A percentile compares a stretch with the other conserved stretches of the same genome.
phyloP scores from a whole-genome alignment of 1,284 basidiomycete genomes.

The Tranzscheliella williamsii region DNA sequence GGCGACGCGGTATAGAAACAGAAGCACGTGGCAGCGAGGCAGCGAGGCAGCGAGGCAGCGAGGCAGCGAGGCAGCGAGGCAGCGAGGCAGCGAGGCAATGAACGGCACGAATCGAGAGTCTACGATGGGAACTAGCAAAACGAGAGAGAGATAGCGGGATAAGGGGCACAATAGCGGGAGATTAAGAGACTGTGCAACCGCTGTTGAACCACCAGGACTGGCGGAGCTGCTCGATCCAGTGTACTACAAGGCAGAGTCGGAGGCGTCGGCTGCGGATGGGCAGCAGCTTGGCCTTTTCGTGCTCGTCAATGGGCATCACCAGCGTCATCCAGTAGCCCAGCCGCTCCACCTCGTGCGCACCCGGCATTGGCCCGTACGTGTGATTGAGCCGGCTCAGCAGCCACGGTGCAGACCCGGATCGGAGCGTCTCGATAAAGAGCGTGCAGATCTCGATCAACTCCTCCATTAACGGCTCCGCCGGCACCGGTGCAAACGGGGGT shows the following conservation, averaged over 20 bases:
- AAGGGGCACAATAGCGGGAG: not conserved
- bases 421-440: constrained; percentile 76
- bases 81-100: too few species aligned
- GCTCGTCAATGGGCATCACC: constrained; percentile 90
- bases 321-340: constrained; percentile 74
- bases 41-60: too few species aligned
- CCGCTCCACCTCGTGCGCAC: constrained; percentile 41
- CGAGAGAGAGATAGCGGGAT: not conserved
- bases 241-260: constrained; percentile 78
- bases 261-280: constrained; percentile 79
- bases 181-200: constrained; percentile 58
- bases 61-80: too few species aligned
- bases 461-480: constrained; percentile 65
- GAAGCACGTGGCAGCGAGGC: too few species aligned
- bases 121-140: not conserved
- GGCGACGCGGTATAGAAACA: too few species aligned
- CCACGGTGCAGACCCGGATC: constrained; percentile 84
- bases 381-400: constrained; percentile 79
- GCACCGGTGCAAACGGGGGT: constrained; percentile 31
- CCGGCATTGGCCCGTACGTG: constrained; percentile 52
- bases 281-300: constrained; percentile 90
- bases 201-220: constrained; percentile 60
- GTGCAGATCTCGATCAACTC: constrained; percentile 77
- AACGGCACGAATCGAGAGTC: too few species aligned
- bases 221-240: constrained; percentile 85